Conservation (phyloP, 495 filamentous ascomycete genomes). For the Xylaria palmicola region DNA sequence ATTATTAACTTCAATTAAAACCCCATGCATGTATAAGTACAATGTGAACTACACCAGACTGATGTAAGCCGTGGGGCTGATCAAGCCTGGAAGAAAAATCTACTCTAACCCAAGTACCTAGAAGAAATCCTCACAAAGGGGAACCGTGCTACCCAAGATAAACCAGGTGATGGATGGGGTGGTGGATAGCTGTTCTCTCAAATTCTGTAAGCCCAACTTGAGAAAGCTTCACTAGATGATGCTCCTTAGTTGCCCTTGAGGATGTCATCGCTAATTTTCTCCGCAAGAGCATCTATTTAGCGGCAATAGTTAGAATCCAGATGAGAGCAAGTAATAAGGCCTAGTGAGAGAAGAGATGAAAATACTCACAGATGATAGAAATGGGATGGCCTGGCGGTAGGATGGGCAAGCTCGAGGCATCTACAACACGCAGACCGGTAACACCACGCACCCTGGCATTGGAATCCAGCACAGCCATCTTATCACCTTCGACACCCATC, state of each 20-base stretch:
- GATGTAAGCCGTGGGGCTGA: no score
- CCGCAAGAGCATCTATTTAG: slow-evolving; percentile 49
- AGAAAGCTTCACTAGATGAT: no score
- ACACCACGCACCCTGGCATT: slow-evolving; percentile 54
- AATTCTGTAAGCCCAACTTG: no score
- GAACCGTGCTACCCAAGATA: no score
- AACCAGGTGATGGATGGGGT: no score
- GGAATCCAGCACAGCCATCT: slow-evolving; percentile 55
- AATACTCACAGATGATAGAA: slow-evolving; percentile 33
- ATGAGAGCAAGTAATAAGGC: neutral
- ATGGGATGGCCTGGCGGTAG: slow-evolving; percentile 57
- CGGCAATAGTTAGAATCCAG: slow-evolving; percentile 10
- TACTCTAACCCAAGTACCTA: no score
- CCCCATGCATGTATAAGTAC: no score
- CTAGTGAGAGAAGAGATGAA: slow-evolving; percentile 22
- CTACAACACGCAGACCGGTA: slow-evolving; percentile 53
- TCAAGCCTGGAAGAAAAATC: no score
- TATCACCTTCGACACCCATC: slow-evolving; percentile 49
- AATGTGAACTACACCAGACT: no score
- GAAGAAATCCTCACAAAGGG: no score
- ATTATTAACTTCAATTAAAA: no score
- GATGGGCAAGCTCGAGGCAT: slow-evolving; percentile 56
- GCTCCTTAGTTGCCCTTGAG: slow-evolving; percentile 5
- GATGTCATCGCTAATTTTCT: slow-evolving; percentile 61
- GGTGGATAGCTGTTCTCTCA: no score